Percentiles rank a stretch among this genome's conserved stretches.
Evolutionary conservation across 805 yeast genomes (phyloP).

Genomic region (Candida dajiaensis): DNA sequence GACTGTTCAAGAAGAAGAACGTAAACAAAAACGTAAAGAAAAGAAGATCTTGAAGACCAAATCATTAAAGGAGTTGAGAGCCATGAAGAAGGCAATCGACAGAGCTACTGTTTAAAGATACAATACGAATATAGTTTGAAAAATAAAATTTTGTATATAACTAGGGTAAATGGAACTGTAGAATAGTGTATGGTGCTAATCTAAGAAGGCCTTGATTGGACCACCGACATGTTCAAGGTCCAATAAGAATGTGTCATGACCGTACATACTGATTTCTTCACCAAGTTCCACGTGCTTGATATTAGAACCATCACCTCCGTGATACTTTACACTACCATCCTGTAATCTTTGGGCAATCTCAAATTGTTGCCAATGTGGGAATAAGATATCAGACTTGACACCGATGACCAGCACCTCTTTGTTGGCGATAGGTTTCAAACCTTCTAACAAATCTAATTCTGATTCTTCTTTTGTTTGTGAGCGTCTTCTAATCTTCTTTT

Average conservation of each 20-base stretch:
- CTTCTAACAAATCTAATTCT: constrained; percentile 54
- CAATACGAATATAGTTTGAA: background rate
- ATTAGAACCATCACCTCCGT: constrained; percentile 31
- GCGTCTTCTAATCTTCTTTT: constrained; percentile 46
- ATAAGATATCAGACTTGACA: constrained; percentile 86
- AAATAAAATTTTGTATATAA: constrained; percentile 3
- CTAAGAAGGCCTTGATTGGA: constrained; percentile 63
- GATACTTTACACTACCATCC: constrained; percentile 22
- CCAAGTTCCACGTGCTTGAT: constrained; percentile 70
- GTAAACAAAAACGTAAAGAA: constrained; percentile 41
- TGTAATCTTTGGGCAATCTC: constrained; percentile 64
- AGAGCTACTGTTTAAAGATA: constrained; percentile 5
- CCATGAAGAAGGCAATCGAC: constrained; percentile 21
- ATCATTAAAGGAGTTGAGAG: constrained; percentile 21
- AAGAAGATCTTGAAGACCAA: constrained; percentile 31
- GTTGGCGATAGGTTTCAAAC: constrained; percentile 56
- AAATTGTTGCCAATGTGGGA: constrained; percentile 92
- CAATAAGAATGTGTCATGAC: constrained; percentile 86
- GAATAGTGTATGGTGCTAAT: constrained; percentile 13
- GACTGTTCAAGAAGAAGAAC: constrained; percentile 39
- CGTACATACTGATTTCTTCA: constrained; percentile 71
- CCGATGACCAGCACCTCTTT: constrained; percentile 76
- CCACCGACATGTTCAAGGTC: constrained; percentile 76
- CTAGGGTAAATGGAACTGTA: background rate
- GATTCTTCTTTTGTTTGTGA: constrained; percentile 50